phyloP scores from a whole-genome alignment of 2,329 filamentous ascomycete genomes.

The Alternaria infectoria region DNA sequence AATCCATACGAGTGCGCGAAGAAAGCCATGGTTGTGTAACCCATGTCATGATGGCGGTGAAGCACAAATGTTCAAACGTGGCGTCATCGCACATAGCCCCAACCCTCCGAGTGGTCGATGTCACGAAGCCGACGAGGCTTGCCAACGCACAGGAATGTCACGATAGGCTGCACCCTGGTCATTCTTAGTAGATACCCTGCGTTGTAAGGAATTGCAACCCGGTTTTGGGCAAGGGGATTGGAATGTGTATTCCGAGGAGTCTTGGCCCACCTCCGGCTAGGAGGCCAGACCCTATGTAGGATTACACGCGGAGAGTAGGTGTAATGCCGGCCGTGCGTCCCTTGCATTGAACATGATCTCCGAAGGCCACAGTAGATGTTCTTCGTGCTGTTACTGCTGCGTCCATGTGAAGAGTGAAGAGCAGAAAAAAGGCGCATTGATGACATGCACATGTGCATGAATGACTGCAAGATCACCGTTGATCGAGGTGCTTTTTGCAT shows the following conservation, averaged over 20 bases:
- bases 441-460: background rate
- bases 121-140: constrained; percentile 10
- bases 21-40: constrained; percentile 4
- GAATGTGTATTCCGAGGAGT: background rate
- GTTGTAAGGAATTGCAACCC: background rate
- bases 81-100: constrained; percentile 20
- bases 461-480: background rate
- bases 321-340: background rate
- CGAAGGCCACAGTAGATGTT: constrained; percentile 10
- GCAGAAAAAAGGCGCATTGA: background rate
- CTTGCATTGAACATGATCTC: constrained; percentile 22
- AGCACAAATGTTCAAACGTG: constrained; percentile 14
- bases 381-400: background rate
- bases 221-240: background rate
- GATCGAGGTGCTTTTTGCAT: background rate
- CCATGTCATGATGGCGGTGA: constrained; percentile 23
- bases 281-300: background rate
- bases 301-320: background rate
- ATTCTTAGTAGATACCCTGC: constrained; percentile 9
- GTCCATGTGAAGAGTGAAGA: no score
- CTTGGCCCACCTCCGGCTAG: background rate
- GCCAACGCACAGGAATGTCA: constrained; percentile 23
- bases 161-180: constrained; percentile 14
- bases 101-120: constrained; percentile 8
- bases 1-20: background rate